Conservation (phyloP, 805 yeast genomes). For the Komagataella ulmi region DNA sequence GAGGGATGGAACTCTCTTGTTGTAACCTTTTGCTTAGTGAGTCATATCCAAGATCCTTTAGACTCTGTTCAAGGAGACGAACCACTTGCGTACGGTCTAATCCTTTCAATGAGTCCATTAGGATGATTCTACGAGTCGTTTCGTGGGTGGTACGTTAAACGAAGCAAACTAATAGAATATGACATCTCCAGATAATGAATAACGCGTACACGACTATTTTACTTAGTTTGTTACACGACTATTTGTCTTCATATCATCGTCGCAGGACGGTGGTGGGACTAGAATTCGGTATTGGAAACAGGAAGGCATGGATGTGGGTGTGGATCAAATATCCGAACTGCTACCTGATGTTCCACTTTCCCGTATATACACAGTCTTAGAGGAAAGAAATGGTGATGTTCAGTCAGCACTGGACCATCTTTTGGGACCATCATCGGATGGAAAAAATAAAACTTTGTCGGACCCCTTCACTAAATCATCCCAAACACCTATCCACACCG, state of each 20-base stretch:
- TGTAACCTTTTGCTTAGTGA: background rate
- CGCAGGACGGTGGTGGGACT: background rate
- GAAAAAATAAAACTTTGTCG: background rate
- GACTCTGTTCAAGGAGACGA: slow-evolving; percentile 1
- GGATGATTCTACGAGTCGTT: background rate
- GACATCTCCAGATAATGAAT: background rate
- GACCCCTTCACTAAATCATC: background rate
- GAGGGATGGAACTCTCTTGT: background rate
- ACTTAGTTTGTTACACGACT: background rate
- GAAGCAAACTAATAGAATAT: background rate
- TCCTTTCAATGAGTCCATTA: background rate
- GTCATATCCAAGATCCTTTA: slow-evolving; percentile 2
- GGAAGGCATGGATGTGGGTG: background rate
- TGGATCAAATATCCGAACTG: background rate
- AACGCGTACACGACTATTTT: background rate
- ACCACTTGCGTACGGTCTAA: slow-evolving; percentile 1
- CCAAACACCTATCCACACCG: background rate
- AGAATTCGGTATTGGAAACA: background rate
- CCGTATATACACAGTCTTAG: background rate
- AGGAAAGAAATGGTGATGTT: background rate
- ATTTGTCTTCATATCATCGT: background rate
- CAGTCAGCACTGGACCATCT: background rate
- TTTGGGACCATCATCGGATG: background rate
- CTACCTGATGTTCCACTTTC: background rate
- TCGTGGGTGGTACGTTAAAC: background rate